These are phyloP conservation scores for Rhododendron ovatum DNA, from an alignment of 148 eudicot genomes.

Conservation along the genomic window DNA sequence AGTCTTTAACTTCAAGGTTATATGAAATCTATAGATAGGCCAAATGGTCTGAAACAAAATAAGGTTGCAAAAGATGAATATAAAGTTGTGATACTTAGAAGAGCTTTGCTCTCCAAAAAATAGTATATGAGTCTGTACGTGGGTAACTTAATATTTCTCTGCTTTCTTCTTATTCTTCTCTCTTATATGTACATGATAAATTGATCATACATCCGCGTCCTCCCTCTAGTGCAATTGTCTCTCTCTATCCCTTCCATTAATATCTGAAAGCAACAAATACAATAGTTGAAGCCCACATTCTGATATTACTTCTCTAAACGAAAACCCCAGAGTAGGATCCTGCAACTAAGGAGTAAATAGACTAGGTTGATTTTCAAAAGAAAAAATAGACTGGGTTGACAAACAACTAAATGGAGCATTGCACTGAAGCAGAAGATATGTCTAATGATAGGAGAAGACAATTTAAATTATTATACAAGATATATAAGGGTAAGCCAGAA, in stretches of 20 bases:
- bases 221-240: not conserved
- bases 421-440: not conserved
- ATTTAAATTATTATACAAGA: not conserved
- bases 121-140: not conserved
- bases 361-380: not conserved
- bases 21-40: not conserved
- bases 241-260: not conserved
- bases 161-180: not conserved
- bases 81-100: not conserved
- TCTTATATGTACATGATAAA: not conserved
- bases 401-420: not conserved
- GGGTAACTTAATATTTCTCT: not conserved
- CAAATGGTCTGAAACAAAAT: not conserved
- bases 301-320: not conserved
- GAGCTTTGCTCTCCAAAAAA: not conserved
- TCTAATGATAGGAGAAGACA: not conserved
- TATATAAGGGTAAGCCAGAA: slow-evolving; percentile 8
- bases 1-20: not conserved
- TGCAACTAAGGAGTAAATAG: not conserved
- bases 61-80: not conserved
- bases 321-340: not conserved
- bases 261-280: not conserved
- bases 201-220: not conserved
- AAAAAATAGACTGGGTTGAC: not conserved
- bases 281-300: not conserved